Base-by-base conservation (phyloP, 2,329 filamentous ascomycete species). In the Xylariaceae sp. region DNA sequence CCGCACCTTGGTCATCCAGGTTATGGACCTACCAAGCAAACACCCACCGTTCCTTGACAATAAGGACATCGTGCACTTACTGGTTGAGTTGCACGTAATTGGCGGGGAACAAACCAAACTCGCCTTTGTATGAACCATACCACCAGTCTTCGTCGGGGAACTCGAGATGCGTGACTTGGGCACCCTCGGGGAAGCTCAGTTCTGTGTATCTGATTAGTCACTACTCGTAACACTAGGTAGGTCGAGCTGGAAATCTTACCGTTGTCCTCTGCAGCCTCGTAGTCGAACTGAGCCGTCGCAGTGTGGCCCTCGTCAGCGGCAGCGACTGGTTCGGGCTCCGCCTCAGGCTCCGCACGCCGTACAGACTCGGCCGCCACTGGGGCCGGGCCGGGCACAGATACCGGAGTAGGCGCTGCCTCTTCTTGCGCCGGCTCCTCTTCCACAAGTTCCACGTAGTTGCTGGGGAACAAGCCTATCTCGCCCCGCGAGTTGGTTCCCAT, bases 91-190 rank as follows among this genome's bases (percentile, higher is more conserved):
- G 72, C 55, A 87, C 84, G 60, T 87, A 87, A 67, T 87, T 86
- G 64, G 83, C 79, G 11, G 84, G 84, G 81, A 99, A 99, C 41
- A 99, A 78, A 54, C 94, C 94, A 30, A 81, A 80, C 50, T 85
- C 80, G 44, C 90, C 90, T 22, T 84, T 78, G 69, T 87, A 95
- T 62, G 88, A 83, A 51, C 94, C 94, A 62, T 92, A 87, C 94
- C 94, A 99, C 94, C 94, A 99, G 66, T 99, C 94, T 58, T 97
- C 92, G 62, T 97, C 94, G 2, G 94, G 94, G 71, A 97, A 97
- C 74, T 96, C 89, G 57, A 99, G 75, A 64, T 87, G 80, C 27
- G 81, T 87, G 60, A 99, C 86, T 55, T 76, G 90, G 36, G 88
- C 92, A 30, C 87, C 86, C 63, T 99, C 94, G 2, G 90, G 89